Percentiles rank a stretch among this genome's conserved stretches.
Conservation (phyloP, 2,329 filamentous ascomycete species). For the Lachnellula occidentalis region DNA sequence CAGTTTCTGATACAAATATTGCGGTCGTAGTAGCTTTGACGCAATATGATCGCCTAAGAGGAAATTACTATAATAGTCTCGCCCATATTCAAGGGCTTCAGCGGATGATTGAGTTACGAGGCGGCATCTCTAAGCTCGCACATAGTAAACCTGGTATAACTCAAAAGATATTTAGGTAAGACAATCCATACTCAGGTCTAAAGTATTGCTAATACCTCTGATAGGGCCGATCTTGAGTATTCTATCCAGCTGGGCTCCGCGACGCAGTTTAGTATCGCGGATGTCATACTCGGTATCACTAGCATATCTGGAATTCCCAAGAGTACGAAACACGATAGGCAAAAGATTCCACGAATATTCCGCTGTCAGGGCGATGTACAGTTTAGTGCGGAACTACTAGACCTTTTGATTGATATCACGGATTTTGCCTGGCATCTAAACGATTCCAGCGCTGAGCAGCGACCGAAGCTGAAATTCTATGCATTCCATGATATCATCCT, state of each 20-base stretch:
- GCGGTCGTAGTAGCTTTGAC: slow-evolving; percentile 27
- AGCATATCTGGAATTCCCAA: neutral
- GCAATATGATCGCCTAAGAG: slow-evolving; percentile 24
- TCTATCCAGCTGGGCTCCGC: slow-evolving; percentile 22
- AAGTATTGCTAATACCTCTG: neutral
- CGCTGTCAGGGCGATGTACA: neutral
- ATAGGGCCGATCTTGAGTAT: slow-evolving; percentile 25
- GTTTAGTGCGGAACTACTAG: slow-evolving; percentile 3
- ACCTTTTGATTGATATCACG: slow-evolving; percentile 15
- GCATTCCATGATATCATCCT: slow-evolving; percentile 27
- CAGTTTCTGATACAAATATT: slow-evolving; percentile 27
- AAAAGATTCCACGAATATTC: neutral
- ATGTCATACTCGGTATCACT: neutral
- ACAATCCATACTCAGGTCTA: neutral
- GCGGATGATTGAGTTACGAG: slow-evolving; percentile 29
- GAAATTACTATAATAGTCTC: slow-evolving; percentile 20
- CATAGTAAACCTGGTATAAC: slow-evolving; percentile 14
- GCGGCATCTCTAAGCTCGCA: slow-evolving; percentile 25
- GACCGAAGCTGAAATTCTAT: slow-evolving; percentile 18
- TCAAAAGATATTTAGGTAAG: slow-evolving; percentile 22
- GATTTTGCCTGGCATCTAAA: slow-evolving; percentile 21
- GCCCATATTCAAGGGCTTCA: slow-evolving; percentile 30
- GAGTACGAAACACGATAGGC: neutral
- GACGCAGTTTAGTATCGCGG: slow-evolving; percentile 12
- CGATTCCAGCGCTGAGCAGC: neutral